A percentile compares a stretch with the other conserved stretches of the same genome.
Evolutionary conservation across 176 grass and related monocot species (phyloP).

Genomic region (Canna indica): DNA sequence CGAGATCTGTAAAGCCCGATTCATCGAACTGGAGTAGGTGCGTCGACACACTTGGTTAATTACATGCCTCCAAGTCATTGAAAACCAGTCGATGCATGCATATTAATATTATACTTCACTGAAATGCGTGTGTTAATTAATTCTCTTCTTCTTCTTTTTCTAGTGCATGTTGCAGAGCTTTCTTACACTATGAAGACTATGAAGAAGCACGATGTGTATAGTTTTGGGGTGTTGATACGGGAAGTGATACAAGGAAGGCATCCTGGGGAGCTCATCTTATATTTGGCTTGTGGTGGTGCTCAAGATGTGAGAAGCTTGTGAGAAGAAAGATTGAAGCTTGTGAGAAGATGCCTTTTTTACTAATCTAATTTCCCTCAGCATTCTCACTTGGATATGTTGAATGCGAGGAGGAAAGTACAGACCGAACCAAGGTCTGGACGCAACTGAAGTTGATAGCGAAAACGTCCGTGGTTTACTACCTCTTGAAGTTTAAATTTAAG

Average conservation of each 20-base stretch:
- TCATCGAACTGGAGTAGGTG: background rate
- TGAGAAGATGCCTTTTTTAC: too few species aligned
- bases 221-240: background rate
- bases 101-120: too few species aligned
- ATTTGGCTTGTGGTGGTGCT: background rate
- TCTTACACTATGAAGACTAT: background rate
- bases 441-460: too few species aligned
- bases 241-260: background rate
- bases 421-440: too few species aligned
- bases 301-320: background rate
- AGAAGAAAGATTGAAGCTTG: background rate
- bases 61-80: constrained; percentile 25
- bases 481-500: too few species aligned
- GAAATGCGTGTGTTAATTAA: background rate
- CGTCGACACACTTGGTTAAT: constrained; percentile 22
- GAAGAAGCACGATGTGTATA: background rate
- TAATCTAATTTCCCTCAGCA: too few species aligned
- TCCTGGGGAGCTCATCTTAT: background rate
- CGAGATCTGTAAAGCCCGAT: too few species aligned
- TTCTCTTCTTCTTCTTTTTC: background rate
- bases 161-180: background rate
- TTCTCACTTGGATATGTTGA: too few species aligned
- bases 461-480: too few species aligned
- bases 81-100: background rate
- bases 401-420: too few species aligned